Conservation (phyloP, 2,329 filamentous ascomycete species). For the Myriosclerotinia duriaeana region DNA sequence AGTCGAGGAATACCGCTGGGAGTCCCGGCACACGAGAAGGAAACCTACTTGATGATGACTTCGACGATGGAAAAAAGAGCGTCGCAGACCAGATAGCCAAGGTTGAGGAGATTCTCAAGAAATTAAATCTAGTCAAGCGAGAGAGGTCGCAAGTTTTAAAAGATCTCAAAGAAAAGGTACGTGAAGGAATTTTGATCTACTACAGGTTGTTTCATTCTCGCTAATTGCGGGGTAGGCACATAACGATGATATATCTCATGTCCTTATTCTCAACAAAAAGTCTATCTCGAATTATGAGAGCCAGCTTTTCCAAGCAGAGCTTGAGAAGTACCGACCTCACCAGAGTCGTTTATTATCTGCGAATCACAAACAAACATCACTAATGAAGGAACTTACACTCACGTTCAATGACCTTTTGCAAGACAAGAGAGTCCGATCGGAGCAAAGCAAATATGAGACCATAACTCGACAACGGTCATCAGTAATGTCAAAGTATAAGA, state of each 20-base stretch:
- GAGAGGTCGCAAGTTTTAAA: slow-evolving; percentile 91
- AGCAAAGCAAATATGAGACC: slow-evolving; percentile 91
- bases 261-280: slow-evolving; percentile 97
- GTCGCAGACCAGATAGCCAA: slow-evolving; percentile 85
- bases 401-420: slow-evolving; percentile 86
- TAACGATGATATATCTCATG: slow-evolving; percentile 95
- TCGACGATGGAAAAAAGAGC: slow-evolving; percentile 74
- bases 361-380: slow-evolving; percentile 87
- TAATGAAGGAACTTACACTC: slow-evolving; percentile 92
- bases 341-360: slow-evolving; percentile 89
- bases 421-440: slow-evolving; percentile 87
- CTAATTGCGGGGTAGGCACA: slow-evolving; percentile 63
- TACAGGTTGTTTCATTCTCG: not conserved
- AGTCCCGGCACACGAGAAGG: slow-evolving; percentile 63
- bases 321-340: slow-evolving; percentile 95
- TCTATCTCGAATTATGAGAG: slow-evolving; percentile 87
- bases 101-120: slow-evolving; percentile 89
- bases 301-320: slow-evolving; percentile 88
- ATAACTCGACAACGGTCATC: slow-evolving; percentile 79
- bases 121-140: slow-evolving; percentile 85
- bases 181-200: slow-evolving; percentile 30
- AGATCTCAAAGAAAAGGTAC: slow-evolving; percentile 94
- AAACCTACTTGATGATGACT: slow-evolving; percentile 88
- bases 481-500: slow-evolving; percentile 84
- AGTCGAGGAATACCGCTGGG: slow-evolving; percentile 54